phyloP scores from a whole-genome alignment of 768 basidiomycete species.

The Lactifluus volemus region DNA sequence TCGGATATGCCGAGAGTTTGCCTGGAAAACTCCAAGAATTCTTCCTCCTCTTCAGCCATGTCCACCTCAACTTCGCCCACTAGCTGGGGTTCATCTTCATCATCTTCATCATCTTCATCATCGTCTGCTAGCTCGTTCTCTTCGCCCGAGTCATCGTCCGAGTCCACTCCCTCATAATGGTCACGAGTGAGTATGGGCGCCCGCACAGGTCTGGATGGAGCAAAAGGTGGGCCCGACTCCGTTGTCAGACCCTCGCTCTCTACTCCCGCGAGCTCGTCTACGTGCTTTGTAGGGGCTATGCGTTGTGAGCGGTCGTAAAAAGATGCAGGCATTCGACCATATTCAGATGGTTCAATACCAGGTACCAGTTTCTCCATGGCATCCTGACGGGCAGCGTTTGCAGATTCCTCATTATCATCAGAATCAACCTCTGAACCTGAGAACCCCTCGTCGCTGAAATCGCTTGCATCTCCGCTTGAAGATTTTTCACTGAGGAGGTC shows the following conservation, averaged over 20 bases:
- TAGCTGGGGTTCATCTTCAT: conserved; percentile 77
- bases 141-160: conserved; percentile 78
- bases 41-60: conserved; percentile 89
- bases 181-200: conserved; percentile 75
- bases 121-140: conserved; percentile 44
- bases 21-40: conserved; percentile 91
- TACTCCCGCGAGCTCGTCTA: conserved; percentile 34
- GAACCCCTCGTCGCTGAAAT: conserved; percentile 34
- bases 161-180: conserved; percentile 86
- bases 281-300: conserved; percentile 39
- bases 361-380: conserved; percentile 80
- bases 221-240: neutral
- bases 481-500: conserved; percentile 39
- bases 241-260: neutral
- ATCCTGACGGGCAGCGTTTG: conserved; percentile 40
- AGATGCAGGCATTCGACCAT: conserved; percentile 77
- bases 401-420: conserved; percentile 19
- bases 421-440: conserved; percentile 26
- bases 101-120: conserved; percentile 45
- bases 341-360: conserved; percentile 69
- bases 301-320: conserved; percentile 65
- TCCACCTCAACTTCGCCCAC: conserved; percentile 81
- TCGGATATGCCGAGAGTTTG: conserved; percentile 85
- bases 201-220: conserved; percentile 40
- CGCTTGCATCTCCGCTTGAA: conserved; percentile 37